Base-by-base conservation (phyloP, 345 rosid species). In the Physaria fendleri region DNA sequence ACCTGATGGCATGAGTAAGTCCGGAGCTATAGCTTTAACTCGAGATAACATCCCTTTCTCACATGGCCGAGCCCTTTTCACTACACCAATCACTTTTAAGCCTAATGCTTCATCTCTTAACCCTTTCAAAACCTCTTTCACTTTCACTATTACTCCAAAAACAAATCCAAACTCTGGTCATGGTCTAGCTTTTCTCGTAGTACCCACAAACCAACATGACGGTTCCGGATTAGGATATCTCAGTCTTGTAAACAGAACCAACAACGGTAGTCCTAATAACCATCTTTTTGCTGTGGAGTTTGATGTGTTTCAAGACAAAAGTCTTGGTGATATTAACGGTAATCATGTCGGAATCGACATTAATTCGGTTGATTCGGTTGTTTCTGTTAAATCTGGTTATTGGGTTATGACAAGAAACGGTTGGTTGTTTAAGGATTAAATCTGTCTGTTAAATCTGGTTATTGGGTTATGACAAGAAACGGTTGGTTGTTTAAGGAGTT, bases 311-410 rank as follows among this genome's bases (percentile, higher is more conserved):
- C 39, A 37, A 25, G 77, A 74, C 51, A 68, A 30, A 28, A 48
- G 52, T 59, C 55, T 69, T 13, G 7, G 40, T 0, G 76, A 74
- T 15, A 37, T 75, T 24, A 69, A 72, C 24, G 71, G 66, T 33
- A 75, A 77, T 38, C 81, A 72, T 56, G 78, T 79, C 29, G 77
- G 84, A 42, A 12, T 77, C 56, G 77, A 74, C 13, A 56, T 74
- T 23, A 70, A 77, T 6, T 66, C 79, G 9, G 61, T 74, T 13
- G 29, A 48, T 17, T 70, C 74, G 59, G 34, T 77, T 28, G 52
- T 14, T 29, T 51, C 77, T 13, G 32, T 18, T 1, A 71, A 66
- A 52, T 73, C 81, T 24, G 77, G 75, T 18, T 63, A 56, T 40
- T 71, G 72, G 74, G 33, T 43, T n/a, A 56, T 64, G 59, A 54